Evolutionary conservation across 1,284 basidiomycete genomes (phyloP).

Genomic region (Nidula niveotomentosa): DNA sequence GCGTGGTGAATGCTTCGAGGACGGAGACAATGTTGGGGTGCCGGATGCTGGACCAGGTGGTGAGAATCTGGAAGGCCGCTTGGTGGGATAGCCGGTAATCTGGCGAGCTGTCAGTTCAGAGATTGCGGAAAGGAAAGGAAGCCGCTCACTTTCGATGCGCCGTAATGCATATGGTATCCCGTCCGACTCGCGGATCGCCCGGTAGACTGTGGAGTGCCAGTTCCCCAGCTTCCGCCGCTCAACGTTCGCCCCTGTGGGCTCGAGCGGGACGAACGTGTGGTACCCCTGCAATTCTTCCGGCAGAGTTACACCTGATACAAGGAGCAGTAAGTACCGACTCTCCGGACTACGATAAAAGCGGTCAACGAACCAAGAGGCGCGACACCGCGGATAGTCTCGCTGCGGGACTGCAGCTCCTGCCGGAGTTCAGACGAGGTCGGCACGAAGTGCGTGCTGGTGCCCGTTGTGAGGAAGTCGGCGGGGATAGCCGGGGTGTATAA

Average conservation of each 20-base stretch:
- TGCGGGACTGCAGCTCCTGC: conserved; percentile 78
- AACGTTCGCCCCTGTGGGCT: conserved; percentile 37
- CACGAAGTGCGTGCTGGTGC: conserved; percentile 56
- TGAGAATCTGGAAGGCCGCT: conserved; percentile 81
- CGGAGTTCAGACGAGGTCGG: conserved; percentile 68
- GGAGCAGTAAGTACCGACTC: conserved; percentile 19
- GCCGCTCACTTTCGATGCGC: conserved; percentile 79
- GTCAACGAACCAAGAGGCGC: conserved; percentile 25
- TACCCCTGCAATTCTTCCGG: conserved; percentile 93
- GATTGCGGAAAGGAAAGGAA: neutral
- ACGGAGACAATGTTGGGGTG: conserved; percentile 90
- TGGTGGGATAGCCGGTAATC: conserved; percentile 86
- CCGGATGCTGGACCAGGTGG: conserved; percentile 84
- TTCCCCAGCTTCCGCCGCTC: conserved; percentile 73
- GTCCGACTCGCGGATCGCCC: conserved; percentile 78
- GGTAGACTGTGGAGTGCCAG: conserved; percentile 83
- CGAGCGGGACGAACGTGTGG: conserved; percentile 84
- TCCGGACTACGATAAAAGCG: neutral
- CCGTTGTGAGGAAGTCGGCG: conserved; percentile 50
- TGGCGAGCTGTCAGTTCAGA: conserved; percentile 27
- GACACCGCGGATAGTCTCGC: conserved; percentile 65
- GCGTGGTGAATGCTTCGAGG: conserved; percentile 94
- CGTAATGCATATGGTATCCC: conserved; percentile 80
- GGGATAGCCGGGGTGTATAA: conserved; percentile 76
- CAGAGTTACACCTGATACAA: conserved; percentile 51